Evolutionary conservation across 257 asterid genomes (phyloP).

Genomic region (Oldenlandia corymbosa): DNA sequence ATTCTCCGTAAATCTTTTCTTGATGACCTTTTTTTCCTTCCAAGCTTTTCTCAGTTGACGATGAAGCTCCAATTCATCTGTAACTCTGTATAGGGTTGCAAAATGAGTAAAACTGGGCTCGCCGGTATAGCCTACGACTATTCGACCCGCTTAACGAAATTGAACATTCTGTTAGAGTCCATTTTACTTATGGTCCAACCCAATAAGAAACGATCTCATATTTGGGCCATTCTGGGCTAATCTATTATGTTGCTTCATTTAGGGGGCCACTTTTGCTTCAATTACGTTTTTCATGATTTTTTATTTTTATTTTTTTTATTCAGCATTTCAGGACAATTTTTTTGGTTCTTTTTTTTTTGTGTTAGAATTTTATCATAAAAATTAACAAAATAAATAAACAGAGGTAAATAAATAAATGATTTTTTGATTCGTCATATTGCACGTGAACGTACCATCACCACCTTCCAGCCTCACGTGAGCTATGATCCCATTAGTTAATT

Average conservation of each 20-base stretch:
- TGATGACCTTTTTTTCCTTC: not conserved
- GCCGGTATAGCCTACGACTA: not conserved
- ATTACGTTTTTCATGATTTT: no score
- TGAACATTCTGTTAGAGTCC: not conserved
- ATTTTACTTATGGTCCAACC: not conserved
- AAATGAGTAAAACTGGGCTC: not conserved
- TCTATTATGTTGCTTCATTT: no score
- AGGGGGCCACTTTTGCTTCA: no score
- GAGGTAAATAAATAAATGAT: not conserved
- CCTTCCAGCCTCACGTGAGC: conserved; percentile 17
- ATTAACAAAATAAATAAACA: no score
- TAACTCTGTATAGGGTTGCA: conserved; percentile 1
- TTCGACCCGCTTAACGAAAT: not conserved
- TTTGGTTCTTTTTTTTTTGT: no score
- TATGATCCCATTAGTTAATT: conserved; percentile 1
- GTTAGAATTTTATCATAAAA: no score
- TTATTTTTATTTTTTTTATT: no score
- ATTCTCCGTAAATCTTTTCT: not conserved
- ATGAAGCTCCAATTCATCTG: not conserved
- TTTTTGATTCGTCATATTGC: conserved; percentile 15
- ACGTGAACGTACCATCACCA: conserved; percentile 22
- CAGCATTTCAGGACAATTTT: no score
- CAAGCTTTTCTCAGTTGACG: not conserved
- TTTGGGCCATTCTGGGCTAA: not conserved
- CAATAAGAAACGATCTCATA: not conserved